Conservation (phyloP, 108 stramenopile genomes). For the Skeletonema costatum region DNA sequence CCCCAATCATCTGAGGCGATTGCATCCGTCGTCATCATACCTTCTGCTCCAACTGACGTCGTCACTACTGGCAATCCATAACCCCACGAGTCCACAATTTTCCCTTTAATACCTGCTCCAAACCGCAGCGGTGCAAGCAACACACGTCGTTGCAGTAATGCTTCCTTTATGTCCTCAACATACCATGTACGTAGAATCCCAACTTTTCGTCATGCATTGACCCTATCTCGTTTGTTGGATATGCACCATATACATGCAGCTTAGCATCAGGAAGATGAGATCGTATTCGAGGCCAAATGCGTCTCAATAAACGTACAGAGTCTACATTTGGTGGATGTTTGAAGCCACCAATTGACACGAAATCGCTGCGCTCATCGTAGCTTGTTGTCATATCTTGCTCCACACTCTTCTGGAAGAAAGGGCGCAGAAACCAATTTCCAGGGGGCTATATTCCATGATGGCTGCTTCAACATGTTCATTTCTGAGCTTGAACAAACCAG, state of each 20-base stretch:
- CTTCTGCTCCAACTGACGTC: constrained; percentile 76
- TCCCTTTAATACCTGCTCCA: constrained; percentile 89
- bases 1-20: constrained; percentile 38
- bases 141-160: constrained; percentile 44
- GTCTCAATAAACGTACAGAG: constrained; percentile 52
- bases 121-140: constrained; percentile 80
- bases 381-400: background rate
- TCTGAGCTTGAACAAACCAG: constrained; percentile 69
- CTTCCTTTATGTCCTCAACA: constrained; percentile 33
- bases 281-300: constrained; percentile 75
- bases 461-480: constrained; percentile 32
- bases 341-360: constrained; percentile 65
- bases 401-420: constrained; percentile 47
- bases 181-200: constrained; percentile 71
- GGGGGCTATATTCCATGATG: constrained; percentile 32
- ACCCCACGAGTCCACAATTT: constrained; percentile 82
- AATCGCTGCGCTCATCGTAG: constrained; percentile 33
- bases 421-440: constrained; percentile 59
- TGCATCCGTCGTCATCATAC: constrained; percentile 39
- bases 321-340: constrained; percentile 80
- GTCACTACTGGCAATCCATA: constrained; percentile 78
- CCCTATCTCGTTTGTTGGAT: constrained; percentile 44
- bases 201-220: constrained; percentile 27
- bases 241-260: constrained; percentile 71
- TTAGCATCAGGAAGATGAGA: constrained; percentile 42